A percentile compares a stretch with the other conserved stretches of the same genome.
These are phyloP conservation scores for Phyllosticta citribraziliensis DNA, from an alignment of 2,329 filamentous ascomycete genomes.

Conservation along the genomic window DNA sequence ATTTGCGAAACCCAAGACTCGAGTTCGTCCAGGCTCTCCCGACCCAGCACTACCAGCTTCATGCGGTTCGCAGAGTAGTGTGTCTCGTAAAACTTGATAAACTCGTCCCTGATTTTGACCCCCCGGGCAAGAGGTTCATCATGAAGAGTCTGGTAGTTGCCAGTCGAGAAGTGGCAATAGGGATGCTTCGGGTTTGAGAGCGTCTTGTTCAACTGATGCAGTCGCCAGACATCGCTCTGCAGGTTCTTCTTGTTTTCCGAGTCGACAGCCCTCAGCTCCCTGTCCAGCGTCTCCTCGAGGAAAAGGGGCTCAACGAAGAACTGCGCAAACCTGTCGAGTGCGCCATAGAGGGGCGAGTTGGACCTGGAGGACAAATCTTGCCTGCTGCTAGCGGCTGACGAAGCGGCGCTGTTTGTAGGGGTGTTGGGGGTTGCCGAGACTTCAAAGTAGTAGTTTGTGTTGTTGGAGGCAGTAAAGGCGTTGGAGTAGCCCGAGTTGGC, in stretches of 20 bases:
- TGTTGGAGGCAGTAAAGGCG: constrained; percentile 85
- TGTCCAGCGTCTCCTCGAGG: constrained; percentile 71
- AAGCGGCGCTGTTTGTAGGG: constrained; percentile 39
- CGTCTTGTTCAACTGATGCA: constrained; percentile 80
- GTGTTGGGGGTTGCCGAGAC: constrained; percentile 65
- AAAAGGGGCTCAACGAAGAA: constrained; percentile 90
- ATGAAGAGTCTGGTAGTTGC: constrained; percentile 77
- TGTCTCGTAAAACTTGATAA: constrained; percentile 81
- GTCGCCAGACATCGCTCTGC: constrained; percentile 78
- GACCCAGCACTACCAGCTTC: constrained; percentile 80
- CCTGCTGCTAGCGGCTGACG: constrained; percentile 28
- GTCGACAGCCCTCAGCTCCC: constrained; percentile 80
- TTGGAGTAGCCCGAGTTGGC: constrained; percentile 87
- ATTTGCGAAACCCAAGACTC: constrained; percentile 77
- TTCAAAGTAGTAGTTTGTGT: constrained; percentile 98
- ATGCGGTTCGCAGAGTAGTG: constrained; percentile 91
- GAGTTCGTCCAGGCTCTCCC: constrained; percentile 70
- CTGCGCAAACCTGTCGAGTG: constrained; percentile 82
- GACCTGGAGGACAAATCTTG: constrained; percentile 27
- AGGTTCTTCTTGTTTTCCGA: constrained; percentile 98
- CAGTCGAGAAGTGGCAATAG: constrained; percentile 85
- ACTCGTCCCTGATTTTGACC: constrained; percentile 78
- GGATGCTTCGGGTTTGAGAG: constrained; percentile 82
- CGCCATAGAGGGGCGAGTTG: constrained; percentile 62
- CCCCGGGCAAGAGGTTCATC: constrained; percentile 68